Base-by-base conservation (phyloP, 345 rosid species). In the Atalantia buxifolia region DNA sequence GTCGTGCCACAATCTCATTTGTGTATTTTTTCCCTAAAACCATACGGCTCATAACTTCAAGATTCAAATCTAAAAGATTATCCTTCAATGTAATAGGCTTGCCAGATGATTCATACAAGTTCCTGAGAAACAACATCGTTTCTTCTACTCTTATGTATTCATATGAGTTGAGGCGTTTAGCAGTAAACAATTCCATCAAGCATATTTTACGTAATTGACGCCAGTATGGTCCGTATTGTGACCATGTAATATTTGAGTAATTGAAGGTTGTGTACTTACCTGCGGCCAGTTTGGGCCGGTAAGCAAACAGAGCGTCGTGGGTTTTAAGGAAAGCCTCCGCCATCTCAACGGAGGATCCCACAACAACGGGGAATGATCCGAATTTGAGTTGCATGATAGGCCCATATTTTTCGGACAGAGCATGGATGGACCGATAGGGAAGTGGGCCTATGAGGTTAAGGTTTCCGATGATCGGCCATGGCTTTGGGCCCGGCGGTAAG, bases 401-500 rank as follows among this genome's bases (percentile, higher is more conserved):
- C 50, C 50, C 96, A 27, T 92, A 88, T 66, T 89, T 89, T 68
- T 73, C 75, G 50, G 96, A 83, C 36, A 92, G 89, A 6, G 71
- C 66, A 53, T 90, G 87, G 87, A 92, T 63, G 42, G 93, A 90
- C 2, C 79, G 84, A 82, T 92, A 94, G 14, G 94, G 94, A 22
- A 92, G 90, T 8, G 86, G 2, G 59, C 92, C 88, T 1, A 92
- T 89, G 30, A 90, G 88, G 82, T 90, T 85, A n/a, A 87, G 94
- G 84, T 90, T 92, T 68, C 94, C 91, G 21, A 92, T 88, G 25
- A 89, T 77, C 21, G 96, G 92, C 93, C 93, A 88, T 0, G 91
- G 83, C 71, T 84, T 90, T 18, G 95, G 93, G 1, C 94, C 91
- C 0, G 96, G 94, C 0, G 96, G 92, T 0, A 64, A 81, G 77